phyloP scores from a whole-genome alignment of 1,139 yeast genomes.

The Saccharomyces hybrid region DNA sequence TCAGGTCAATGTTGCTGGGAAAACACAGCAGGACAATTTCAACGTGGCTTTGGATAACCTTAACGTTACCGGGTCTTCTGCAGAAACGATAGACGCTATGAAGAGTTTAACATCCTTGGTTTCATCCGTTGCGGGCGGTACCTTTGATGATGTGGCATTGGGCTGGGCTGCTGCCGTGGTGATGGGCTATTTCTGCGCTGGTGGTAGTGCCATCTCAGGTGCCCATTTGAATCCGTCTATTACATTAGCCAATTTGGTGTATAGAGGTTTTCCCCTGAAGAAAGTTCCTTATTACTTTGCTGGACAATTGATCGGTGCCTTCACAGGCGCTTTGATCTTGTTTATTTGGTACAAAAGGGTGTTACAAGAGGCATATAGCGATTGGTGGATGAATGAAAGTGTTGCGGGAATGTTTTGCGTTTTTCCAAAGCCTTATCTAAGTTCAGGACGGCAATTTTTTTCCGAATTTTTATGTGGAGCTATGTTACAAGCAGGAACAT shows the following conservation, averaged over 20 bases:
- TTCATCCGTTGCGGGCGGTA: conserved; percentile 34
- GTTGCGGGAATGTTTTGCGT: conserved; percentile 40
- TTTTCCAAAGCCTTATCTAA: conserved; percentile 38
- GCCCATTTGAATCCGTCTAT: conserved; percentile 42
- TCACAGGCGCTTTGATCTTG: conserved; percentile 35
- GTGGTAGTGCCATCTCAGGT: conserved; percentile 40
- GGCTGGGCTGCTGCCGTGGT: conserved; percentile 49
- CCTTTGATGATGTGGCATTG: conserved; percentile 37
- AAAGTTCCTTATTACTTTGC: conserved; percentile 37
- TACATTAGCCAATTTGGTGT: conserved; percentile 36
- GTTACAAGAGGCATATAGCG: conserved; percentile 21
- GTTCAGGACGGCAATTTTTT: conserved; percentile 39
- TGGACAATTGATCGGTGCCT: conserved; percentile 39
- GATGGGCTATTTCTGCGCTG: conserved; percentile 39
- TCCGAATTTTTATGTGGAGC: conserved; percentile 41
- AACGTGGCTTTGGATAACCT: conserved; percentile 10
- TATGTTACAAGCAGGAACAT: conserved; percentile 38
- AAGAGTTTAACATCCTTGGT: conserved; percentile 14
- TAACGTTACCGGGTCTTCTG: conserved; percentile 10
- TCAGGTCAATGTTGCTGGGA: conserved; percentile 32
- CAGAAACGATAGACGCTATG: conserved; percentile 10
- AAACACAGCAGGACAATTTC: conserved; percentile 15
- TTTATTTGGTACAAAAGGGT: conserved; percentile 34
- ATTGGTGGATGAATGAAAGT: conserved; percentile 22
- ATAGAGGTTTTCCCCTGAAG: conserved; percentile 38